Base-by-base conservation (phyloP, 768 basidiomycete species). In the Suillus weaverae region DNA sequence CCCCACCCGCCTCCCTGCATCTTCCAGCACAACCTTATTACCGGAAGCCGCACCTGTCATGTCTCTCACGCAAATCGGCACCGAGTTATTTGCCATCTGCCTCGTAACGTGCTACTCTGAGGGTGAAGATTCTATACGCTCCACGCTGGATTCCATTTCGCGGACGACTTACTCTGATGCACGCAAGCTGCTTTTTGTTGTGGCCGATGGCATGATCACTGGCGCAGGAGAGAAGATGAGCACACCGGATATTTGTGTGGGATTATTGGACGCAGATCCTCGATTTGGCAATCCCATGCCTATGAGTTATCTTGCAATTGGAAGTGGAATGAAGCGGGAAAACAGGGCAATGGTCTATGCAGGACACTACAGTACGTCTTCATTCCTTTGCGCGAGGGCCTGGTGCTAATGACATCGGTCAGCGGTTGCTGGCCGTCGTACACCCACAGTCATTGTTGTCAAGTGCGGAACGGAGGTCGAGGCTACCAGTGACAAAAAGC, bases 281-380 rank as follows among this genome's bases (percentile, higher is more conserved):
- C 85, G 97, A 16, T 99, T 99, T 72, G 97, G 97, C 32, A 95
- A 97, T 71, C 97, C 97, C 3, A 87, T 87, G 53, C 94, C 97
- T 5, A 97, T 99, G 96, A 89, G 85, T 67, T 99, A 98, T 73
- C 78, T 84, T 63, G 92, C 97, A 2, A 94, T 99, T 35, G 97
- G 95, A 2, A 86, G 90, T 10, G 97, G 97, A 3, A 79, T 87
- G 22, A 98, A 99, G 81, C 85, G 84, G 61, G 89, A 95, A 73
- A 99, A 99, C 71, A 85, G 95, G 62, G 97, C 97, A 8, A 93
- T 97, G 93, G 92, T 99, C 22, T 99, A 99, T 81, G 97, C 97
- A 60, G 97, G 97, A n/a, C 97, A 99, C 81, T 98, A 99, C 78
- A 92, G 95, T 96, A 76, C 74, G 94, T 85, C 38, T 43, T 61